Evolutionary conservation across 768 basidiomycete genomes (phyloP).

Genomic region (Tulasnella sp.): DNA sequence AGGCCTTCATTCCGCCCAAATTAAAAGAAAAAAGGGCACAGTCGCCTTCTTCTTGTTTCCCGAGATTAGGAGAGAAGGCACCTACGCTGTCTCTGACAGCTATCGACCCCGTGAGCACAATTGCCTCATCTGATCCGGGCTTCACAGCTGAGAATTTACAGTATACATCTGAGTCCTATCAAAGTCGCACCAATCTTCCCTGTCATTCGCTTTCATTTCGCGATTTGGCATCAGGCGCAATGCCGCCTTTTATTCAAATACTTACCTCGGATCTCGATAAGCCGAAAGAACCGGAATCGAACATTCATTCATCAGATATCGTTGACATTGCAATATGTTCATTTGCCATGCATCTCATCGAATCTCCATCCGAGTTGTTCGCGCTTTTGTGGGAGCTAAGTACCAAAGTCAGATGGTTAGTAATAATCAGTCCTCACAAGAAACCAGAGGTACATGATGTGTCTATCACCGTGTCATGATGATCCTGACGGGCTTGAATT

Average conservation of each 20-base stretch:
- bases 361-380: conserved; percentile 47
- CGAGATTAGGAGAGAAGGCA: conserved; percentile 25
- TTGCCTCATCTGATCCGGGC: background rate
- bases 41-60: conserved; percentile 14
- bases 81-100: conserved; percentile 28
- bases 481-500: background rate
- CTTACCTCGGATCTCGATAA: background rate
- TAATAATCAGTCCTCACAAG: conserved; percentile 62
- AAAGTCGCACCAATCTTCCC: conserved; percentile 38
- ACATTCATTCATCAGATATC: conserved; percentile 7
- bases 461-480: background rate
- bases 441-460: conserved; percentile 47
- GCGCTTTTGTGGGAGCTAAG: conserved; percentile 52
- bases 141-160: conserved; percentile 22
- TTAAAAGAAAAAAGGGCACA: conserved; percentile 1
- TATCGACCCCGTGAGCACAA: conserved; percentile 39
- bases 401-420: conserved; percentile 47
- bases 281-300: conserved; percentile 1
- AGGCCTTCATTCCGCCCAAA: conserved; percentile 12
- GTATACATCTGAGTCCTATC: conserved; percentile 51
- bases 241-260: conserved; percentile 34
- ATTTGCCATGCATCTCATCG: conserved; percentile 60
- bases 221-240: conserved; percentile 44
- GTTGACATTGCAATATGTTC: conserved; percentile 56
- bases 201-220: conserved; percentile 50